Evolutionary conservation across 2,329 filamentous ascomycete species (phyloP).

Genomic region (Aaosphaeria pasadenensis): DNA sequence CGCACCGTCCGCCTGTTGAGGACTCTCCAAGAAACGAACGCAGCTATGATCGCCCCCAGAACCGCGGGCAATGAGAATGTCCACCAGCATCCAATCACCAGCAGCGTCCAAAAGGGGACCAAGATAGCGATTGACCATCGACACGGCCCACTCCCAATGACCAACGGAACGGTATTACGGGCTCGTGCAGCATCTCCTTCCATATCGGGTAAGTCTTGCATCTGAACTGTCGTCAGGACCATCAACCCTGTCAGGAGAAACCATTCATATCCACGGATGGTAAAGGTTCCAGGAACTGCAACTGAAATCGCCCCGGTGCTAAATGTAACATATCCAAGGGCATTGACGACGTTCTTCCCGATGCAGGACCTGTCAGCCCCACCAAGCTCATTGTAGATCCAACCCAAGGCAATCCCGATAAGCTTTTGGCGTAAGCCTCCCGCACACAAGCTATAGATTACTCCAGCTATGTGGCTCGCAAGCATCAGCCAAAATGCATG

Average conservation of each 20-base stretch:
- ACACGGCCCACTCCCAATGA: constrained; percentile 10
- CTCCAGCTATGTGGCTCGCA: neutral
- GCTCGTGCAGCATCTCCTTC: constrained; percentile 59
- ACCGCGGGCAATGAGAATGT: neutral
- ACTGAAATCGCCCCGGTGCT: constrained; percentile 21
- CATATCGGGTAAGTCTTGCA: constrained; percentile 35
- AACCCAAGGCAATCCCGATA: neutral
- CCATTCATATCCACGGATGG: constrained; percentile 15
- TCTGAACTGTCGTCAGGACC: constrained; percentile 37
- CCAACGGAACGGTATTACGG: constrained; percentile 65
- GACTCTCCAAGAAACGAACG: neutral
- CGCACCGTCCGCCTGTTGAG: neutral
- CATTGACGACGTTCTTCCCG: constrained; percentile 25
- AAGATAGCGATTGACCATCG: neutral
- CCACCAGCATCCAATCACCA: neutral
- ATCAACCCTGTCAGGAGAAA: constrained; percentile 21
- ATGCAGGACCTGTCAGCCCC: constrained; percentile 19
- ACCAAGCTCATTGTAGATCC: constrained; percentile 24
- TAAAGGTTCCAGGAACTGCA: neutral
- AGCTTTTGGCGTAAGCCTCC: neutral
- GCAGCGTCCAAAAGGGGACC: neutral
- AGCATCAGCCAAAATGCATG: constrained; percentile 15
- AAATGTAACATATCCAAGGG: constrained; percentile 19
- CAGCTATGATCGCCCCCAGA: neutral
- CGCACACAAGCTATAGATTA: neutral